These are phyloP conservation scores for Metroxylon sagu DNA, from an alignment of 176 grass and related monocot species.

Conservation along the genomic window DNA sequence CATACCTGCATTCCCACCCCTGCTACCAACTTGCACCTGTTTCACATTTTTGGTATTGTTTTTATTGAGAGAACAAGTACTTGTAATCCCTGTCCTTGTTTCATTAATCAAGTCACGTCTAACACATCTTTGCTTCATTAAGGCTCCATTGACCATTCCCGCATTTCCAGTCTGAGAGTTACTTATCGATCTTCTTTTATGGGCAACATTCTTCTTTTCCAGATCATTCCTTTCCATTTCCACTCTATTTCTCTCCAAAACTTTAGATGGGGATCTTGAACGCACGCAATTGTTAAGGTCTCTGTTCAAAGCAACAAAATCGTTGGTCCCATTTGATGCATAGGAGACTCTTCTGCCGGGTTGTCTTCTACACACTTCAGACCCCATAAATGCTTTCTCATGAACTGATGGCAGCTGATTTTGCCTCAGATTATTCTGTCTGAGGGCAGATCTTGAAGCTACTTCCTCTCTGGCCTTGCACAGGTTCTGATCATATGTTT, in stretches of 20 bases:
- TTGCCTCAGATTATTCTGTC: constrained; percentile 61
- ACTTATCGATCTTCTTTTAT: constrained; percentile 15
- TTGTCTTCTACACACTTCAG: constrained; percentile 21
- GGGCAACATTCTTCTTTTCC: constrained; percentile 22
- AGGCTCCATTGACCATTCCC: constrained; percentile 19
- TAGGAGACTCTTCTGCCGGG: background rate
- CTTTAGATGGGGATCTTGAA: constrained; percentile 39
- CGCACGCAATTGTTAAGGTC: constrained; percentile 22
- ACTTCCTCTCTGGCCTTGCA: constrained; percentile 9
- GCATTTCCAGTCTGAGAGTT: background rate
- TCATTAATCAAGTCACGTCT: constrained; percentile 42
- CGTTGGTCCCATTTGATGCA: constrained; percentile 18
- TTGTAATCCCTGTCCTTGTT: constrained; percentile 34
- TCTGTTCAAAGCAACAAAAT: constrained; percentile 40
- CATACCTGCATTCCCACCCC: constrained; percentile 18
- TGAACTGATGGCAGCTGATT: constrained; percentile 27
- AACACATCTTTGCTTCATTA: constrained; percentile 12
- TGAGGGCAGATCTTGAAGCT: constrained; percentile 24
- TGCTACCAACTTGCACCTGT: constrained; percentile 16
- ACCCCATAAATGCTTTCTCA: constrained; percentile 6
- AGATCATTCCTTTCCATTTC: background rate
- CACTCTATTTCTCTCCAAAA: constrained; percentile 15
- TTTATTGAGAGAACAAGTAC: constrained; percentile 27
- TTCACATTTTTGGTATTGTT: constrained; percentile 15
- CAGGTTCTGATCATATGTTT: too few species aligned